Evolutionary conservation across 2,329 filamentous ascomycete species (phyloP), one percentile per base, ranked within the genome.

Genomic region (Colletotrichum echinochloae): DNA sequence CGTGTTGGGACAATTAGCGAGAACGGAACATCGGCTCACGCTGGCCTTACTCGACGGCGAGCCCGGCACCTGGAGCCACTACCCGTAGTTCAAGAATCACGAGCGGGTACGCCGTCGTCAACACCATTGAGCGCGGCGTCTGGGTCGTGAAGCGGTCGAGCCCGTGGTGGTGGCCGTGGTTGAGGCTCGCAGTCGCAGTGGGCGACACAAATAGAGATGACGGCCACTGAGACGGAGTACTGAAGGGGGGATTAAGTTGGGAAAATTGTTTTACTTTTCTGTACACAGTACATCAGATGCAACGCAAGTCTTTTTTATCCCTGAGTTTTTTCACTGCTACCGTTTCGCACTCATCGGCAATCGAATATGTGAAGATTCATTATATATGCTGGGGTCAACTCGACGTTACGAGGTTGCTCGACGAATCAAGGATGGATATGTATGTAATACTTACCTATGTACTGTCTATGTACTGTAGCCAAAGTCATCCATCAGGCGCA

Each of bases 41-140:
- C 12, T 5, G 52, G 8, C n/a, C 51, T n/a, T n/a, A n/a, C n/a
- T n/a, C 12, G 72, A 73, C 18, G 57, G 66, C 33, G 65, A 69
- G 57, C 60, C 65, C 14, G 72, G 79, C 6, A 82, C 80, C 5
- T 85, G 83, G 83, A 81, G 78, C 49, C 78, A 81, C 71, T 85
- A 83, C 61, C 81, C 82, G 0, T 82, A 79, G 71, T 85, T 85
- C 74, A 66, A 76, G 56, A 78, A 75, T 85, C 74, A 66, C 76
- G 56, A 78, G 75, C 44, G 81, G 81, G 8, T 79, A 77, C 66
- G 77, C 85, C 51, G 78, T 85, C 18, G 76, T 86, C 60, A 86
- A 86, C 75, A 85, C 83, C 3, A 86, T 87, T 70, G 85, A 87
- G 69, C 75, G 82, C 9, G 82, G 82, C 9, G 76, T 77, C 0